These are phyloP conservation scores for Lactifluus volemus DNA, from an alignment of 768 basidiomycete species.

Conservation along the genomic window DNA sequence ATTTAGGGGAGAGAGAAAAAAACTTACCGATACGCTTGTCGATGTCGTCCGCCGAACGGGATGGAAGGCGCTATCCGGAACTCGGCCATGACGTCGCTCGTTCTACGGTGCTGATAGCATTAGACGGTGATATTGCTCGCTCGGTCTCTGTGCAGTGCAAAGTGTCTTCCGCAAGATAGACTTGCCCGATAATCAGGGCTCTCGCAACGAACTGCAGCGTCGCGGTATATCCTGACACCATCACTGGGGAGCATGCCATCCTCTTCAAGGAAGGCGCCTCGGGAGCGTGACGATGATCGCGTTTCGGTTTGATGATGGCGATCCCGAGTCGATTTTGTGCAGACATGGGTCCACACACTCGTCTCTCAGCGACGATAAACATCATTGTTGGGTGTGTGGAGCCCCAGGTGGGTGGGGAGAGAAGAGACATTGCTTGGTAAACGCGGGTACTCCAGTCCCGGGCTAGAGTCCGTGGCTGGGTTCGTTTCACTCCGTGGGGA, in stretches of 20 bases:
- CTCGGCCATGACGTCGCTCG: too few relatives aligned
- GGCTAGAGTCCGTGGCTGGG: background rate
- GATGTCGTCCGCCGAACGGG: slow-evolving; percentile 69
- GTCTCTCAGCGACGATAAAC: background rate
- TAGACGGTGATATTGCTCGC: too few relatives aligned
- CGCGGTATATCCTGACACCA: too few relatives aligned
- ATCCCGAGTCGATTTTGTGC: slow-evolving; percentile 6
- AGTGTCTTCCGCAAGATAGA: too few relatives aligned
- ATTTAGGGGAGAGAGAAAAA: too few relatives aligned
- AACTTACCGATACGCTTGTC: slow-evolving; percentile 64
- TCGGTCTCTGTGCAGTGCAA: too few relatives aligned
- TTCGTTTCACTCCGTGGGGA: background rate
- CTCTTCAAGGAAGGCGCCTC: too few relatives aligned
- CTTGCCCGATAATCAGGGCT: too few relatives aligned
- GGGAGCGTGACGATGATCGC: background rate
- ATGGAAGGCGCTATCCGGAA: too few relatives aligned
- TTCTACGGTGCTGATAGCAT: too few relatives aligned
- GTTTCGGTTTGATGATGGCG: background rate
- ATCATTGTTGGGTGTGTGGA: background rate
- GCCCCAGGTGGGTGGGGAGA: background rate
- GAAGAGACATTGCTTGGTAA: slow-evolving; percentile 2
- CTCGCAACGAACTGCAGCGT: too few relatives aligned
- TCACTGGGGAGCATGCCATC: too few relatives aligned
- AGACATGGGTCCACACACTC: background rate
- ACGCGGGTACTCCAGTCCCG: slow-evolving; percentile 10